Conservation (phyloP, 2,329 filamentous ascomycete genomes). For the Fusarium oligoseptatum region DNA sequence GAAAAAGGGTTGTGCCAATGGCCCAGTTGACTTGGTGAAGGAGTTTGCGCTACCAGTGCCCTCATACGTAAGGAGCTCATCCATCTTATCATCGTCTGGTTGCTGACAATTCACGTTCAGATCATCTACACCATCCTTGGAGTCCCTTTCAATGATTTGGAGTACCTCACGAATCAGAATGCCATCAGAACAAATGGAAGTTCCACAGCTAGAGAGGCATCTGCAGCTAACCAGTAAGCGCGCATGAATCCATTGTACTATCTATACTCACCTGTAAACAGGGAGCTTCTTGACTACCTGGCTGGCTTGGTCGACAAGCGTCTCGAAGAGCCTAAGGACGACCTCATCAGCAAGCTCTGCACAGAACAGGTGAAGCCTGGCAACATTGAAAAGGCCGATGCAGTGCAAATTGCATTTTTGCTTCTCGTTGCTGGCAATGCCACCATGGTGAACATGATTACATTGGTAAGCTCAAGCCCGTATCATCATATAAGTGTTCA, state of each 20-base stretch:
- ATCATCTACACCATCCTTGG: conserved; percentile 65
- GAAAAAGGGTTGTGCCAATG: conserved; percentile 49
- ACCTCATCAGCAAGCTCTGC: conserved; percentile 61
- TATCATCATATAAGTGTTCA: accelerated
- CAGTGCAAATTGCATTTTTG: conserved; percentile 63
- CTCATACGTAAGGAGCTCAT: conserved; percentile 53
- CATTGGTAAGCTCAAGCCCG: conserved; percentile 49
- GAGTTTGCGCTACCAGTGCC: conserved; percentile 62
- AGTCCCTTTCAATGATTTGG: conserved; percentile 61
- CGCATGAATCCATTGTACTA: neutral
- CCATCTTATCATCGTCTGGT: neutral
- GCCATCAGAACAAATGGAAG: conserved; percentile 62
- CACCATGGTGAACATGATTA: conserved; percentile 66
- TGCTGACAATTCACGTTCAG: conserved; percentile 33
- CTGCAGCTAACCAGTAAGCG: conserved; percentile 57
- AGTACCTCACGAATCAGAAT: conserved; percentile 61
- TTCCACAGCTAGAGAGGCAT: conserved; percentile 60
- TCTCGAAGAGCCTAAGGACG: conserved; percentile 55
- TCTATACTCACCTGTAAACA: conserved; percentile 20
- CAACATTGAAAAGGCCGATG: conserved; percentile 55
- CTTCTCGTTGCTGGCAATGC: conserved; percentile 65
- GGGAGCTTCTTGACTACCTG: conserved; percentile 61
- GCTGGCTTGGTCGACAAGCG: conserved; percentile 57
- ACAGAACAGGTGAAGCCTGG: conserved; percentile 57
- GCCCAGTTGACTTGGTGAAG: conserved; percentile 60